phyloP scores from a whole-genome alignment of 2,329 filamentous ascomycete genomes.

The Stagonosporopsis vannaccii region DNA sequence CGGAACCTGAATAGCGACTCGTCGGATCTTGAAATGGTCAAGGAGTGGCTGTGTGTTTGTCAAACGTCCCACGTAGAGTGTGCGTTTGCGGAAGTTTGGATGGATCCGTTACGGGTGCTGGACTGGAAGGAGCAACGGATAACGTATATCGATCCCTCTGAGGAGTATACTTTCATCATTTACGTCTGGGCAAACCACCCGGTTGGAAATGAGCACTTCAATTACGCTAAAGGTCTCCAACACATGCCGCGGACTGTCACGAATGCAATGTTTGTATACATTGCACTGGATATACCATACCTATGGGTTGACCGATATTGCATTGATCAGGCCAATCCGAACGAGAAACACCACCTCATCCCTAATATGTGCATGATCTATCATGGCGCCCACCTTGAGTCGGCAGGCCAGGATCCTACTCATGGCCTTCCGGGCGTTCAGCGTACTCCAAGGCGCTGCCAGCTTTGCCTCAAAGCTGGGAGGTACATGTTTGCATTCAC shows the following conservation, averaged over 20 bases:
- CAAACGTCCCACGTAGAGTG: background rate
- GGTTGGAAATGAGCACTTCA: background rate
- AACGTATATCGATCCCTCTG: background rate
- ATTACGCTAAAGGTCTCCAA: background rate
- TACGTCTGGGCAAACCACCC: background rate
- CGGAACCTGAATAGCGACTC: background rate
- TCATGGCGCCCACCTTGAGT: background rate
- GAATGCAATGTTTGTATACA: constrained; percentile 18
- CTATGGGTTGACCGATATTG: constrained; percentile 28
- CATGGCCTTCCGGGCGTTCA: background rate
- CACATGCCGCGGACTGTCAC: constrained; percentile 5
- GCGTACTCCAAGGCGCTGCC: background rate
- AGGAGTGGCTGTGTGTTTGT: background rate
- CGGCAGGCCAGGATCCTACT: background rate
- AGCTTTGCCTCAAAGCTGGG: background rate
- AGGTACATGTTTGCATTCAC: background rate
- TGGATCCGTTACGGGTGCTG: background rate
- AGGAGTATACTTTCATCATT: background rate
- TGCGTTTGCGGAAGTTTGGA: background rate
- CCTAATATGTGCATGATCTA: constrained; percentile 10
- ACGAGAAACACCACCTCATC: constrained; percentile 1
- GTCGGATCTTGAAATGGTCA: background rate
- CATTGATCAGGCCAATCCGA: constrained; percentile 6
- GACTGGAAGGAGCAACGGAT: background rate
- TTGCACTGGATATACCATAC: constrained; percentile 4